Base-by-base conservation (phyloP, 179 eudicot genomes). In the Amaranthus tricolor region DNA sequence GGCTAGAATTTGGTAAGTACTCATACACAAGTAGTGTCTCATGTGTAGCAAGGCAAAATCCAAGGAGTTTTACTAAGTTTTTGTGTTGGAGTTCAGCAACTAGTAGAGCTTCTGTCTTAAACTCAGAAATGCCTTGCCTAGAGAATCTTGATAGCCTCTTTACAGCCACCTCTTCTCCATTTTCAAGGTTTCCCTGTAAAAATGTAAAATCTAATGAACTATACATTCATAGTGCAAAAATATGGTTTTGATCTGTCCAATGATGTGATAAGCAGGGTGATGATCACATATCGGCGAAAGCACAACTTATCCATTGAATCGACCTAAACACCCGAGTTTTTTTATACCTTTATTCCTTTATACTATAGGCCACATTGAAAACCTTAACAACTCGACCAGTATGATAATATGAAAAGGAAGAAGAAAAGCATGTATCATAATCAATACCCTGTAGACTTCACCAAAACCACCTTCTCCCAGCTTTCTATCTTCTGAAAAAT, bases 391-490 rank as follows among this genome's bases (percentile, higher is more conserved):
- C 40, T 31, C 40, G 40, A 31, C 40, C 2, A 31, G 40, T 31
- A 2, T 3, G 40, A 31, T 31, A 0, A 31, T 31, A 31, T 31
- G 2, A 31, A 31, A 0, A 31, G 40, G 40, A 31, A 31, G 40
- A 0, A 31, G 40, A 31, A 31, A 31, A 31, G 66, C 47, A 73
- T 57, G 51, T n/a, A 45, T 24, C 17, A 15, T 12, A 51, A 45
- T 52, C 7, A 15, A 66, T 80, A 80, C 86, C 84, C 69, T 74
- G 56, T 62, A 83, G 17, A 83, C 82, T 59, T 76, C 81, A 44
- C 86, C 86, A 19, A 83, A 83, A 44, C 86, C 86, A 54, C 86
- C 86, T 83, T 83, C 79, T 53, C 86, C 86, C 10, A 83, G 83
- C 75, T 83, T 83, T 53, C 71, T 77, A 14, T 77, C 80, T 1